Evolutionary conservation across 257 asterid genomes (phyloP).

Genomic region (Jacaranda mimosifolia): DNA sequence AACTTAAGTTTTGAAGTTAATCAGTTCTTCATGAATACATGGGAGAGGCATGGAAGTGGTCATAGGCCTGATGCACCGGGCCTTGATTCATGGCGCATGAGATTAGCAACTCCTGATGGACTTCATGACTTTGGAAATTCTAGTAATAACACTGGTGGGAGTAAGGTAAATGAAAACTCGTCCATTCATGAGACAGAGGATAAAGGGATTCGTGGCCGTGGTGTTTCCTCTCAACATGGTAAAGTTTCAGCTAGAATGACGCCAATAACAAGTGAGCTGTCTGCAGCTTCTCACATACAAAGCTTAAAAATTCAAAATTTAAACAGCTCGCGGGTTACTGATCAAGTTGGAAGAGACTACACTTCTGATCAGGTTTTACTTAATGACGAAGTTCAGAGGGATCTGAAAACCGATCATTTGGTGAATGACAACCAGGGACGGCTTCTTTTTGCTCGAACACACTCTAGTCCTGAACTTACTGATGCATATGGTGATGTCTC

Average conservation of each 20-base stretch:
- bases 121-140: conserved; percentile 51
- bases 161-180: conserved; percentile 51
- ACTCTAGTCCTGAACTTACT: conserved; percentile 93
- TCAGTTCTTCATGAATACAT: conserved; percentile 93
- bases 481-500: conserved; percentile 65
- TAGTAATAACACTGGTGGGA: conserved; percentile 41
- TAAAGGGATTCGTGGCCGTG: conserved; percentile 44
- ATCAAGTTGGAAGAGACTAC: conserved; percentile 51
- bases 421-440: conserved; percentile 67
- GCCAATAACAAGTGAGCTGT: conserved; percentile 44
- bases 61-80: conserved; percentile 90
- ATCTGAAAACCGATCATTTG: conserved; percentile 61
- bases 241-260: conserved; percentile 48
- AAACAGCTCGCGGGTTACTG: conserved; percentile 53
- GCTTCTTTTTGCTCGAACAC: conserved; percentile 80
- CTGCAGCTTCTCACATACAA: conserved; percentile 56
- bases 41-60: conserved; percentile 98
- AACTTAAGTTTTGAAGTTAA: conserved; percentile 72
- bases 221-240: conserved; percentile 32
- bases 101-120: conserved; percentile 56
- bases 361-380: conserved; percentile 51
- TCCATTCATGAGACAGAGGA: conserved; percentile 41
- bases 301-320: conserved; percentile 56
- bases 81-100: conserved; percentile 48
- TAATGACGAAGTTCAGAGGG: conserved; percentile 62